Conservation (phyloP, 345 rosid species). For the Moricandia arvensis region DNA sequence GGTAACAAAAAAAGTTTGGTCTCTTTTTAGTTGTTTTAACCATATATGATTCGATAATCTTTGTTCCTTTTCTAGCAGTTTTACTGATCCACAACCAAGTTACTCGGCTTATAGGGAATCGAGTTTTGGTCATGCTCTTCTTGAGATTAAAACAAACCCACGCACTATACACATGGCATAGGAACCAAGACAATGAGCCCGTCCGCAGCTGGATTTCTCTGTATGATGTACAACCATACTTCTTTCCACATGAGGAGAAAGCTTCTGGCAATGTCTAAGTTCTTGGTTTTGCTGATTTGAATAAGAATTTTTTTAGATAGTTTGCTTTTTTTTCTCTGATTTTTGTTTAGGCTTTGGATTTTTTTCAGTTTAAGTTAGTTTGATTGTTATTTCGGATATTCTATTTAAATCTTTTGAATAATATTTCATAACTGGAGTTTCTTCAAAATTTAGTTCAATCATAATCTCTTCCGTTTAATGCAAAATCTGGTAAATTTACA, state of each 20-base stretch:
- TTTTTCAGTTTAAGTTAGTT: neutral
- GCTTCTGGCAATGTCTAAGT: neutral
- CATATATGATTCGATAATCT: too few relatives aligned
- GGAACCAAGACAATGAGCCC: conserved; percentile 50
- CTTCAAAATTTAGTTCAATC: neutral
- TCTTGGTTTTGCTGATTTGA: neutral
- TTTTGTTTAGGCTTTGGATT: neutral
- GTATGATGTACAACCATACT: conserved; percentile 40
- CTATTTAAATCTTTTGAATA: neutral
- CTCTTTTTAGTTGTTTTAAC: neutral
- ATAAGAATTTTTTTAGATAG: neutral
- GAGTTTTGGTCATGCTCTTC: conserved; percentile 54
- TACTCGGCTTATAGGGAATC: conserved; percentile 62
- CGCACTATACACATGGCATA: conserved; percentile 52
- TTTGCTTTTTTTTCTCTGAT: neutral
- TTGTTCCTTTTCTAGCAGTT: conserved; percentile 36
- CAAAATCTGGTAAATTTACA: neutral
- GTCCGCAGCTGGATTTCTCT: conserved; percentile 42
- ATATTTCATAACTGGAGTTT: neutral
- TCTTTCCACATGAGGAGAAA: neutral
- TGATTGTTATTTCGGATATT: neutral
- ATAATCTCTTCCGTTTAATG: neutral
- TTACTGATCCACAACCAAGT: conserved; percentile 46
- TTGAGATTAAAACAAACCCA: conserved; percentile 55
- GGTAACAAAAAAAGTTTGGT: neutral